Percentiles rank a stretch among this genome's conserved stretches.
Conservation (phyloP, 495 filamentous ascomycete species). For the Aspergillus heteromorphus region DNA sequence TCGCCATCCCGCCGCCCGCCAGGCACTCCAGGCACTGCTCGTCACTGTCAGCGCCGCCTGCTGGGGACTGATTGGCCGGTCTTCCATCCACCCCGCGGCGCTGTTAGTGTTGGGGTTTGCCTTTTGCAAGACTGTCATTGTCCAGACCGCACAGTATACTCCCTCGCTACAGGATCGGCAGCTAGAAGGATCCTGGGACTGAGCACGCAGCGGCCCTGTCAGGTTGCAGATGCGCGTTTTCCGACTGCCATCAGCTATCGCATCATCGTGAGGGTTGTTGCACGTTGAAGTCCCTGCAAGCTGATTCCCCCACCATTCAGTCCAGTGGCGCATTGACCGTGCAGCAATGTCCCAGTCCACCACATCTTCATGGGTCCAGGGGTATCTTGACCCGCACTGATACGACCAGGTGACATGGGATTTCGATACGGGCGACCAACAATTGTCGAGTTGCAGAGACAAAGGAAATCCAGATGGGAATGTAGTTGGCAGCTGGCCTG, state of each 20-base stretch:
- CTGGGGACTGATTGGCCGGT: slow-evolving; percentile 8
- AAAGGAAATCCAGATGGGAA: not conserved
- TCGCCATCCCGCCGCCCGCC: slow-evolving; percentile 5
- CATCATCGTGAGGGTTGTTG: not conserved
- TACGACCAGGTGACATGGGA: too few relatives aligned
- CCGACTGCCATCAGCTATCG: not conserved
- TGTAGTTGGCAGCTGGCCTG: not conserved
- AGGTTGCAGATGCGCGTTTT: too few relatives aligned
- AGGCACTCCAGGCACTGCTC: slow-evolving; percentile 1
- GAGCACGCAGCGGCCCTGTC: too few relatives aligned
- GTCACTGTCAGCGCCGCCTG: slow-evolving; percentile 8
- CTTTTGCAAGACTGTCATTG: too few relatives aligned
- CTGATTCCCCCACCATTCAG: not conserved
- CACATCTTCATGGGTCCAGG: not conserved
- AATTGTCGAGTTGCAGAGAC: too few relatives aligned
- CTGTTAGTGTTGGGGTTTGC: too few relatives aligned
- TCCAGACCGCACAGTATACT: too few relatives aligned
- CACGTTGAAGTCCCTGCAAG: not conserved
- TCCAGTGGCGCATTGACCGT: not conserved
- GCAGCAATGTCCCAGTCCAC: not conserved
- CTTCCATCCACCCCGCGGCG: not conserved
- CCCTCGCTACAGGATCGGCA: too few relatives aligned
- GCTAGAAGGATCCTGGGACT: too few relatives aligned
- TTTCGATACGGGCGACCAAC: too few relatives aligned
- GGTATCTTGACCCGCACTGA: too few relatives aligned